Base-by-base conservation (phyloP, 768 basidiomycete species). In the Serendipita sp. region DNA sequence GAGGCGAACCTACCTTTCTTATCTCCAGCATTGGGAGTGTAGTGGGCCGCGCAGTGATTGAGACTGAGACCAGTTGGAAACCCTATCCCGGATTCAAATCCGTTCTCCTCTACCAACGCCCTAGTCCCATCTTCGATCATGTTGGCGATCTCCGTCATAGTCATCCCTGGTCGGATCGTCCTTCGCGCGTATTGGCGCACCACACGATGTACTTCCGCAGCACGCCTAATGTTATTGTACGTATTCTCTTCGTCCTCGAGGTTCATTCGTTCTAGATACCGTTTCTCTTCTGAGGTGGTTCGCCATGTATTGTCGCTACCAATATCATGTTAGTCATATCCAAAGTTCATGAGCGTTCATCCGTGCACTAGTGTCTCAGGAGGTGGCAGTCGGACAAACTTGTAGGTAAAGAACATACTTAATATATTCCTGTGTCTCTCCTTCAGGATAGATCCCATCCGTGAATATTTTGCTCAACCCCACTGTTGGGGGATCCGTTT, bases 41-140 rank as follows among this genome's bases (percentile, higher is more conserved):
- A 99, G 75, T 99, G 96, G 15, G 96, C 96, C 0, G 96, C 96
- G 68, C 91, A 92, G 71, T 96, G 79, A 73, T 99, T 99, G 68
- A 92, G 74, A 74, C 86, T 94, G 68, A 98, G 77, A 44, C 96
- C 96, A 7, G 95, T 98, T 34, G 96, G 96, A 76, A 99, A 99
- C 1, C 93, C 96, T 67, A 99, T 80, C 1, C 96, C 96, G 45
- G 83, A 77, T 66, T 92, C 83, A 63, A 91, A 73, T 8, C 91
- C 92, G 68, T 85, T 83, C 75, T 89, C 94, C 75, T 98, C 96
- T 0, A 95, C 94, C 36, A 98, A 76, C 1, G 92, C 85, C 62
- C 96, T 81, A 30, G 88, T 91, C 7, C 90, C 88, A 69, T 93
- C 85, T 75, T 99, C 96, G 70, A 99, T 94, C 70, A 85, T 80